A percentile compares a stretch with the other conserved stretches of the same genome.
phyloP scores from a whole-genome alignment of 148 eudicot species.

The Tetragonia tetragonoides region DNA sequence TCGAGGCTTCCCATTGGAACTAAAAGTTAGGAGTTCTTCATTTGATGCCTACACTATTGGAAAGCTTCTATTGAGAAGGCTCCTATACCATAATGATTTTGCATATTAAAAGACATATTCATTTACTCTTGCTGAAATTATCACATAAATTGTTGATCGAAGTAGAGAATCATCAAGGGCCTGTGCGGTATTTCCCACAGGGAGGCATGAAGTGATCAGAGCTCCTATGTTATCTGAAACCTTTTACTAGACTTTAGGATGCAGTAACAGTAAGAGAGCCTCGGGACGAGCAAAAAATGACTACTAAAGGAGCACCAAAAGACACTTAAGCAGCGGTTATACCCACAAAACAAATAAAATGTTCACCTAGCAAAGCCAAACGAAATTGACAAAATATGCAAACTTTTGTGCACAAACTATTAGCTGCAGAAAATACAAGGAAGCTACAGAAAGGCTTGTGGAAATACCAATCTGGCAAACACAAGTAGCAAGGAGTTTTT shows the following conservation, averaged over 20 bases:
- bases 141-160: background rate
- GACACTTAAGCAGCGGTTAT: background rate
- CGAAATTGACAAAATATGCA: background rate
- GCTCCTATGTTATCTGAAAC: background rate
- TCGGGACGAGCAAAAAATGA: background rate
- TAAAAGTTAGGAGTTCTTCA: too few relatives aligned
- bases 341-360: background rate
- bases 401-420: background rate
- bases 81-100: background rate
- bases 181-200: background rate
- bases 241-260: background rate
- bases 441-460: background rate
- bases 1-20: background rate
- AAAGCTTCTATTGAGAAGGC: background rate
- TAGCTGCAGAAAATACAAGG: background rate
- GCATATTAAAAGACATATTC: background rate
- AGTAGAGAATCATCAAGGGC: background rate
- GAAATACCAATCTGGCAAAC: constrained; percentile 79
- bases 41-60: background rate
- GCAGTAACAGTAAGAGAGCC: background rate
- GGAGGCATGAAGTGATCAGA: background rate
- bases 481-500: constrained; percentile 78
- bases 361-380: background rate
- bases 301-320: background rate
- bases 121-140: background rate